Evolutionary conservation across 441 rosid species (phyloP), one percentile per base, ranked within the genome.

Genomic region (Erodium chrysanthum): DNA sequence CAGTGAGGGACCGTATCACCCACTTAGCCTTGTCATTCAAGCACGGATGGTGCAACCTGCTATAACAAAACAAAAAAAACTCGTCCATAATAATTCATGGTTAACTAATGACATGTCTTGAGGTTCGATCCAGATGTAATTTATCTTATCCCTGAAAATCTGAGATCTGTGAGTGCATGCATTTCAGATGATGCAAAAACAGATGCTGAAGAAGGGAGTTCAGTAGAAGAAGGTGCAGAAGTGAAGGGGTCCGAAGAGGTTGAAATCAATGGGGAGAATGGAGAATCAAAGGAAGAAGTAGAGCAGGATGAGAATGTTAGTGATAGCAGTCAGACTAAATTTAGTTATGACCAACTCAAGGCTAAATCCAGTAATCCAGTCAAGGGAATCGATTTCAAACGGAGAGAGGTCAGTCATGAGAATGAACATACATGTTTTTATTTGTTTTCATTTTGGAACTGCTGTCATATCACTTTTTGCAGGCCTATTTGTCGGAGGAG

Each of bases 401-500:
- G 82, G 69, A 84, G 98, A 84, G 99, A 95, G 97, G 99, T 95
- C 65, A n/a, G 86, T 44, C 8, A n/a, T 5, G 31, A 69, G 20
- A 3, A 25, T 25, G 35, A 31, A 1, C 29, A 3, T 1, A 27
- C 29, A 2, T 2, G 2, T 31, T 31, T 2, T 31, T 31, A 25
- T 7, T 50, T 18, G 2, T 42, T 42, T 42, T 31, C 14, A 18
- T 37, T 48, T 61, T 69, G 10, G 68, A 35, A 59, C 5, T 54
- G 14, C 50, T 17, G 62, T 71, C 25, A 62, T 52, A 27, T 9
- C 68, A 25, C 35, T 56, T 75, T 67, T 80, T 42, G 27, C 82
- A 95, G 99, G 91, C 97, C 12, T 95, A 95, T 76, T 85, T 95
- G 61, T 83, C 96, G 2, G 92, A 80, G 9, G 96, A 92, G 73